Evolutionary conservation across 2,329 filamentous ascomycete genomes (phyloP).

Genomic region (Zarea fungicola): DNA sequence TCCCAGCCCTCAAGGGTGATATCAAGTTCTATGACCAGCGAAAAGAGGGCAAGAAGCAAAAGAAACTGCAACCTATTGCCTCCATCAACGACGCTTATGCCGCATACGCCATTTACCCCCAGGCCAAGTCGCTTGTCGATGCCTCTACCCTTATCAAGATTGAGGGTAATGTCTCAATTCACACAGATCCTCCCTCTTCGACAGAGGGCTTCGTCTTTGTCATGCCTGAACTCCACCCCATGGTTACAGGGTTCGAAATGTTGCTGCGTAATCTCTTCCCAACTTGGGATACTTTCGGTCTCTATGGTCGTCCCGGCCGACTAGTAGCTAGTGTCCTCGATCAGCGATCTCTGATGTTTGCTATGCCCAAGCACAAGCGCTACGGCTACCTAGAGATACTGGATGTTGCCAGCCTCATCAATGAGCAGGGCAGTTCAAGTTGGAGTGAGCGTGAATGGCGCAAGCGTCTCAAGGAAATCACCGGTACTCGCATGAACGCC

Average conservation of each 20-base stretch:
- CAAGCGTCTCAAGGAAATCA: conserved; percentile 81
- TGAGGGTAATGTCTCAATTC: conserved; percentile 84
- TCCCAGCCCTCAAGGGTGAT: conserved; percentile 70
- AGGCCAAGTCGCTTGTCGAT: conserved; percentile 88
- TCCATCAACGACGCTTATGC: conserved; percentile 88
- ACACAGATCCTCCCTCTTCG: conserved; percentile 68
- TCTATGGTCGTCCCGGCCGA: conserved; percentile 85
- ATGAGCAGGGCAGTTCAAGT: conserved; percentile 65
- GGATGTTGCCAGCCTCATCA: conserved; percentile 76
- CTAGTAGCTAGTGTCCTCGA: conserved; percentile 85
- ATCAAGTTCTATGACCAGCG: conserved; percentile 92
- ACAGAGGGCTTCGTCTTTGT: conserved; percentile 95
- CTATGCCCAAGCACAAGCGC: conserved; percentile 81
- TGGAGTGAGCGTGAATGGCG: conserved; percentile 92
- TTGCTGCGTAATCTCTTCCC: conserved; percentile 90
- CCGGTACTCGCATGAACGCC: conserved; percentile 68
- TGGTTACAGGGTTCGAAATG: conserved; percentile 91
- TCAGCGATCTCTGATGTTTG: conserved; percentile 91
- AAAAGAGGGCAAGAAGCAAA: conserved; percentile 73
- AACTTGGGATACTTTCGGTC: conserved; percentile 83
- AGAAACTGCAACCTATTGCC: conserved; percentile 85
- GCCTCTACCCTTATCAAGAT: conserved; percentile 92
- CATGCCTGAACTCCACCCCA: conserved; percentile 92
- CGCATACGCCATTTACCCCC: conserved; percentile 92
- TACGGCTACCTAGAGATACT: conserved; percentile 89